Evolutionary conservation across 805 yeast species (phyloP), one percentile per base, ranked within the genome.

Genomic region (Teunomyces cretensis): DNA sequence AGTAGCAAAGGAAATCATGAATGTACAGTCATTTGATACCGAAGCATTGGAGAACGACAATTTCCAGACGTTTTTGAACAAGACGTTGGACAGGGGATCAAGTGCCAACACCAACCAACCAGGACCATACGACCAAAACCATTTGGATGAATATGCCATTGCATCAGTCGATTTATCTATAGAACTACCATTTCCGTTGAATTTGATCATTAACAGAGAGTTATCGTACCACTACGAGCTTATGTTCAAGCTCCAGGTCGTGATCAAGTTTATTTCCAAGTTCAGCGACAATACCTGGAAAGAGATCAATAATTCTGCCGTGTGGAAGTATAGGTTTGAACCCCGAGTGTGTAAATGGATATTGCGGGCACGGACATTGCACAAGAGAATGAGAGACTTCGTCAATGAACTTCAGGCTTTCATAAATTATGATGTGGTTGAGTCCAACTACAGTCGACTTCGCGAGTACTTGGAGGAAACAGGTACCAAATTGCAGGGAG

Each of bases 151-250:
- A 24, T 72, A 70, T 38, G 57, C 80, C 1, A 69, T 84, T 1
- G 70, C 81, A 39, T 75, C 76, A 41, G 60, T 85, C 9, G 79
- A 78, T 46, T 63, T 85, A 37, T 81, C 83, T 33, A 48, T 84
- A 6, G 64, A 74, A n/a, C 62, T 91, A 16, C 97, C 97, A 2
- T 94, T 88, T 59, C 99, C 99, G 0, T 65, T 89, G 40, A 89
- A 89, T 56, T 70, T 92, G 19, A 72, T 94, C 1, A 67, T 89
- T 1, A 81, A 86, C 13, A 78, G 83, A 44, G 84, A 89, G 12
- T 80, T 84, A 19, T 69, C 88, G 13, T 75, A 82, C 40, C 88
- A 94, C 50, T 89, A 85, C 58, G 96, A 92, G 60, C 69, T 88
- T 30, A 67, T 90, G 39, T 88, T 87, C 54, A 78, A 97, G 50